Percentiles rank a stretch among this genome's conserved stretches.
These are phyloP conservation scores for Podila minutissima DNA, from an alignment of 192 early-diverging fungal species.

Conservation along the genomic window DNA sequence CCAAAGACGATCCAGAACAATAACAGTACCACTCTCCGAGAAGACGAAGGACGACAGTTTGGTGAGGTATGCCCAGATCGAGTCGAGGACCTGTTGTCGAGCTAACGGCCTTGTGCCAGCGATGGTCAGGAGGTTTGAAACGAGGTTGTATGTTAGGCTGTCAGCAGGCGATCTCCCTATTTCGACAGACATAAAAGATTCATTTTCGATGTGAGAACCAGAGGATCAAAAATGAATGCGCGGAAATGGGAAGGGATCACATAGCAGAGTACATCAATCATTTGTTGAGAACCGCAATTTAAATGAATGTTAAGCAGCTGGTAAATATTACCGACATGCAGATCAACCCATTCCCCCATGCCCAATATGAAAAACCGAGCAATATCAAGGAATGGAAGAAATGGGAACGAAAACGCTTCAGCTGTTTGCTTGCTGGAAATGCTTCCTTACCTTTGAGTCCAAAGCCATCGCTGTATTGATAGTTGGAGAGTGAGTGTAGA, in stretches of 20 bases:
- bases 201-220: no score
- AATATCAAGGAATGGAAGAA: no score
- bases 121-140: slow-evolving; percentile 56
- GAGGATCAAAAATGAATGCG: no score
- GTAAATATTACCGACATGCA: no score
- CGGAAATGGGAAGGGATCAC: no score
- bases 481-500: slow-evolving; percentile 32
- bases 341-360: no score
- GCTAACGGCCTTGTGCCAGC: slow-evolving; percentile 46
- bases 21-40: not conserved
- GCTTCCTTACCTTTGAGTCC: slow-evolving; percentile 24
- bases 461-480: slow-evolving; percentile 25
- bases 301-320: no score
- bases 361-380: no score
- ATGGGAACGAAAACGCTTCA: no score
- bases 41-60: slow-evolving; percentile 29
- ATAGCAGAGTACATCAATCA: no score
- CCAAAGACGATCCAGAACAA: not conserved
- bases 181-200: not conserved
- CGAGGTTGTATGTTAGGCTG: slow-evolving; percentile 55
- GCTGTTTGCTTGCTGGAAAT: not conserved
- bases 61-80: slow-evolving; percentile 61
- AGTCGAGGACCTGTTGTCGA: slow-evolving; percentile 48
- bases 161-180: slow-evolving; percentile 45
- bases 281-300: no score